Percentiles rank a stretch among this genome's conserved stretches.
Conservation (phyloP, 2,329 filamentous ascomycete species). For the Phyllosticta paracitricarpa region DNA sequence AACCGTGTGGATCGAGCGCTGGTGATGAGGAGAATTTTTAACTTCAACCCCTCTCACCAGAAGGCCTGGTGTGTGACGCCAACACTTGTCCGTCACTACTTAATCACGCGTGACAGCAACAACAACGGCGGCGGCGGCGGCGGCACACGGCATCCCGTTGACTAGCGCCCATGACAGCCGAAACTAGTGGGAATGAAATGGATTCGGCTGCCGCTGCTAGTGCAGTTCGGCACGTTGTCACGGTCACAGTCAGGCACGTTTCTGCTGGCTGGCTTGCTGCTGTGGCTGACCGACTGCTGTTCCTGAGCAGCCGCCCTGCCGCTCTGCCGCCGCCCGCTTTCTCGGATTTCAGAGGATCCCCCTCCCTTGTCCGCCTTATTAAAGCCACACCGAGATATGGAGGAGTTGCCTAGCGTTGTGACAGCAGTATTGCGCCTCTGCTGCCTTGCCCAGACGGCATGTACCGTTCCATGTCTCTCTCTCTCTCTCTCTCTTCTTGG, state of each 20-base stretch:
- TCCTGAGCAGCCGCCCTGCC: not conserved
- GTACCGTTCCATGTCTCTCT: not conserved
- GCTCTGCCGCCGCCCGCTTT: not conserved
- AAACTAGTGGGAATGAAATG: not conserved
- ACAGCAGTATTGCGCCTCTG: not conserved
- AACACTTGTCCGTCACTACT: not conserved
- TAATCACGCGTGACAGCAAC: not conserved
- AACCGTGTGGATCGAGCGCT: not conserved
- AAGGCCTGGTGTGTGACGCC: not conserved
- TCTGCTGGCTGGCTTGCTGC: not conserved
- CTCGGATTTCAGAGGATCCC: not conserved
- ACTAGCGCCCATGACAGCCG: not conserved
- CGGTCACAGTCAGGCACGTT: not conserved
- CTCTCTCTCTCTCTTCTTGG: not conserved
- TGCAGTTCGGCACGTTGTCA: not conserved
- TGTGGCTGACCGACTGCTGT: not conserved
- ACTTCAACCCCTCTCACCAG: not conserved
- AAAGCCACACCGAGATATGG: not conserved
- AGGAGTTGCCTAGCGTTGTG: not conserved
- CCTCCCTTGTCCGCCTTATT: not conserved
- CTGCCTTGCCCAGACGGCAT: not conserved
- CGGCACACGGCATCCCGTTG: not conserved
- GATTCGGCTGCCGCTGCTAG: not conserved
- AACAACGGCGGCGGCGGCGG: no score
- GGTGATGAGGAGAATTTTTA: not conserved